Base-by-base conservation (phyloP, 768 basidiomycete species). In the Lactarius hatsudake region DNA sequence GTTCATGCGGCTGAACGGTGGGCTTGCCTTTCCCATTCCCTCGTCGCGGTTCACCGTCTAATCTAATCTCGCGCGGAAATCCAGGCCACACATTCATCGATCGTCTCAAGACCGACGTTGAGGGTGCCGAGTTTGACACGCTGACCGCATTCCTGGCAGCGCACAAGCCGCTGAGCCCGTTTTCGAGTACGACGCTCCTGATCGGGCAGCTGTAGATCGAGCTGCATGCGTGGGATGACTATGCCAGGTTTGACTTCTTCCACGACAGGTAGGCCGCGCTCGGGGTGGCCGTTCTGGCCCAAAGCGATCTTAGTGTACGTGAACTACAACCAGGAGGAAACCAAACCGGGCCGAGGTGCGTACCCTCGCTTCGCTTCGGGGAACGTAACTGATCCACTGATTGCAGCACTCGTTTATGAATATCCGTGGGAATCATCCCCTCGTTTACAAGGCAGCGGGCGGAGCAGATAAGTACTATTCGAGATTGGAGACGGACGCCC, bases 181-280 rank as follows among this genome's bases (percentile, higher is more conserved):
- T 34, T 34, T 34, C 34, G 1, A 2, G 63, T 5, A 23, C 13
- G 34, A 57, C 34, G 0, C 75, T 91, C 2, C 89, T 90, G 10
- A 85, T 91, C 73, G 88, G 88, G 40, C 90, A 91, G 73, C 81
- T 91, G 18, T 86, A 87, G 72, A 78, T 91, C 20, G 89, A 90
- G 74, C 79, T 91, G 42, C 89, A 91, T 73, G 71, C 73, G 2
- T 71, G 72, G 34, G 34, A 34, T 8, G 9, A 34, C 34, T 34
- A 66, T 32, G 72, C 51, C 69, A 75, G 73, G 51, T 87, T 87
- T 74, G 73, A 78, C 1, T 80, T 86, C 63, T 84, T 87, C 73
- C 74, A 86, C 20, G 72, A 72, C 28, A 90, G 86, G 87, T 91
- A 88, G 88, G 83, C 87, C 75, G 79, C 80, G 73, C 78, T 91